Evolutionary conservation across 2,329 filamentous ascomycete genomes (phyloP), one percentile per base, ranked within the genome.

Genomic region (Diaporthe helianthi): DNA sequence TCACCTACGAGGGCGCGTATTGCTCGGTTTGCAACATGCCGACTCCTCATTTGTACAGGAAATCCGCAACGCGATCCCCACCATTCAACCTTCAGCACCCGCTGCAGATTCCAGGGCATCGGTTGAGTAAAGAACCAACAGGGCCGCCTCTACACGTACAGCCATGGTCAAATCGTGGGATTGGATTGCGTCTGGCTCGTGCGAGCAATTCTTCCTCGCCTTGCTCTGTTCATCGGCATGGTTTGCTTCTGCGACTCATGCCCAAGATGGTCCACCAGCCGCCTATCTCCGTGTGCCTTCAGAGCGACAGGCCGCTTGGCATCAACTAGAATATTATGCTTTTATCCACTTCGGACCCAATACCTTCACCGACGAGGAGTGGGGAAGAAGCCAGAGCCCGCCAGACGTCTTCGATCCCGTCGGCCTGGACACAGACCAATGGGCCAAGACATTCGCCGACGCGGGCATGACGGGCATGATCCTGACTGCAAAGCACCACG

Each of bases 401-500:
- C 76, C 75, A n/a, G 75, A 76, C 29, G 74, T 76, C 19, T 76
- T 77, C 61, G 68, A 65, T 22, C 75, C 75, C 31, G 72, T 74
- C 2, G 72, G 65, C 1, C 52, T 77, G 1, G 75, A 77, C 51
- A 77, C 76, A 1, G 75, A 77, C 67, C 76, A 77, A 64, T 77
- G 76, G 76, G 76, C 76, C 44, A 72, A 71, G 68, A 67, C 73
- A 3, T 73, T 76, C 53, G 73, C 72, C 24, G 74, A 75, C 19
- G 75, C 75, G 1, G 77, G 77, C 13, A 78, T 79, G 75, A 71
- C 73, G 17, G 78, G 77, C 7, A 77, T 79, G 76, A 79, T 80
- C 12, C 66, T 80, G 31, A 80, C 78, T 6, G 77, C 78, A 1
- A 80, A 80, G 58, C 78, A 80, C 22, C 78, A 80, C 55, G 78